Conservation (phyloP, 176 grass and related monocot genomes). For the Poa annua region DNA sequence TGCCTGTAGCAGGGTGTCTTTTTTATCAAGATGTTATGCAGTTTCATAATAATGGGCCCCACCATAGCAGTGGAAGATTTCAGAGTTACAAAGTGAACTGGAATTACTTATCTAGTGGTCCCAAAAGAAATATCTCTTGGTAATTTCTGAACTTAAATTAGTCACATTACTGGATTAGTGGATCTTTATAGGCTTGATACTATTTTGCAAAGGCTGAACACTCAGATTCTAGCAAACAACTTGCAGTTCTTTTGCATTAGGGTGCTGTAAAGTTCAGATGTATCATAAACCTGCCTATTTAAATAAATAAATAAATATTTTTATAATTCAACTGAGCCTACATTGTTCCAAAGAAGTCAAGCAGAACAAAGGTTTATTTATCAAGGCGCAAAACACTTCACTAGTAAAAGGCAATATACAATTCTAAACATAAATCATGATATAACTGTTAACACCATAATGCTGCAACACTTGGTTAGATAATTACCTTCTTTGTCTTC, state of each 20-base stretch:
- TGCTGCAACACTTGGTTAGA: slow-evolving; percentile 8
- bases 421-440: slow-evolving; percentile 20
- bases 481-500: slow-evolving; percentile 87
- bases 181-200: background rate
- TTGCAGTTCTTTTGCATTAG: slow-evolving; percentile 4
- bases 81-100: background rate
- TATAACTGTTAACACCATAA: slow-evolving; percentile 31
- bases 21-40: slow-evolving; percentile 23
- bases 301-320: background rate
- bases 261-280: background rate
- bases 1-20: slow-evolving; percentile 20
- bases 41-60: background rate
- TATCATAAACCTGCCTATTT: slow-evolving; percentile 8
- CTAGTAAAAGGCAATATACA: slow-evolving; percentile 1
- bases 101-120: background rate
- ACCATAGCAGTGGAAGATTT: background rate
- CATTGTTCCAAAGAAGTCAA: background rate
- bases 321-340: background rate
- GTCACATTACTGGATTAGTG: background rate
- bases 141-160: slow-evolving; percentile 21
- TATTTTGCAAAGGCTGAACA: slow-evolving; percentile 24
- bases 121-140: background rate
- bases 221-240: background rate
- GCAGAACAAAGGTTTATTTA: slow-evolving; percentile 24
- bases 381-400: slow-evolving; percentile 6